A percentile compares a stretch with the other conserved stretches of the same genome.
Conservation (phyloP, 2,329 filamentous ascomycete species). For the Periconia macrospinosa region DNA sequence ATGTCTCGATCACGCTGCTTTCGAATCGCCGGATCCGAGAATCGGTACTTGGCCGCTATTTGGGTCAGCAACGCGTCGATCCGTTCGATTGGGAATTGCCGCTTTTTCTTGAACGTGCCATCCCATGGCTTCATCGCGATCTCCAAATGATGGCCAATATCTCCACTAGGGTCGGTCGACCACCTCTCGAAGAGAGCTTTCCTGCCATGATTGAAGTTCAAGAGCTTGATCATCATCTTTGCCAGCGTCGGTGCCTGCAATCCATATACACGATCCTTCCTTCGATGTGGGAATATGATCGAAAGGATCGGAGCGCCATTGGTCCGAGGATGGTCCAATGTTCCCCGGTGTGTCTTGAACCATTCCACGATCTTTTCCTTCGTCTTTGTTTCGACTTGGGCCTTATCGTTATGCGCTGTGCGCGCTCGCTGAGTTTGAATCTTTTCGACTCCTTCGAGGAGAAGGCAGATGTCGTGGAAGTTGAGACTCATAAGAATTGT, state of each 20-base stretch:
- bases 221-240: slow-evolving; percentile 66
- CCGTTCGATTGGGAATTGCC: slow-evolving; percentile 65
- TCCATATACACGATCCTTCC: slow-evolving; percentile 77
- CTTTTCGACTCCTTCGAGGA: slow-evolving; percentile 69
- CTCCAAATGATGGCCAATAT: slow-evolving; percentile 74
- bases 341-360: slow-evolving; percentile 66
- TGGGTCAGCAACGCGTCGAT: slow-evolving; percentile 67
- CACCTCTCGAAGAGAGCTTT: slow-evolving; percentile 66
- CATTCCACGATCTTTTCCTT: slow-evolving; percentile 60
- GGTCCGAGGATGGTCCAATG: slow-evolving; percentile 60
- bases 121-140: slow-evolving; percentile 63
- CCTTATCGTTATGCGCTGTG: slow-evolving; percentile 26
- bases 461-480: slow-evolving; percentile 72
- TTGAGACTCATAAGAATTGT: slow-evolving; percentile 60
- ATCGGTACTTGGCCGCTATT: slow-evolving; percentile 69
- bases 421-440: slow-evolving; percentile 46
- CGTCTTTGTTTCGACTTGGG: slow-evolving; percentile 8
- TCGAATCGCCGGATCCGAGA: slow-evolving; percentile 63
- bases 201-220: slow-evolving; percentile 66
- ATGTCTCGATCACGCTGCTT: slow-evolving; percentile 20
- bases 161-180: slow-evolving; percentile 59
- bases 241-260: slow-evolving; percentile 66
- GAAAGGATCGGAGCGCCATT: slow-evolving; percentile 70
- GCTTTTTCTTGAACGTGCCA: slow-evolving; percentile 36
- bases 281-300: slow-evolving; percentile 72